phyloP scores from a whole-genome alignment of 176 grass and related monocot species.

The Microstegium vimineum region DNA sequence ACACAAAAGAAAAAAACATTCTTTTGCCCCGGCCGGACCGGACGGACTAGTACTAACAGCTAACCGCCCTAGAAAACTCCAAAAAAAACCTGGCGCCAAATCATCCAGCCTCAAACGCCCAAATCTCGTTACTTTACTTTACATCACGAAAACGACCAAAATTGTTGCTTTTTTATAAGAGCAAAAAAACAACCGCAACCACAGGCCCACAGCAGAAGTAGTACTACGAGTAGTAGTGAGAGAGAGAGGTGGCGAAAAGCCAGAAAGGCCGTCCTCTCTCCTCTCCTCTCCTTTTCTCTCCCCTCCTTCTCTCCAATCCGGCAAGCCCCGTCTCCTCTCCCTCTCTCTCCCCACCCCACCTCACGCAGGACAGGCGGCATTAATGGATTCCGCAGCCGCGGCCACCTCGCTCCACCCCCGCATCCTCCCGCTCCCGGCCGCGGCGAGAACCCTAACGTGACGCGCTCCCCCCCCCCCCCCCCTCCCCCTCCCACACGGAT shows the following conservation, averaged over 20 bases:
- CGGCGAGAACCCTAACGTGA: conserved; percentile 17
- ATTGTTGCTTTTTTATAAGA: neutral
- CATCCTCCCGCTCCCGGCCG: neutral
- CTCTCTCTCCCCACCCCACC: neutral
- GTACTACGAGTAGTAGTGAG: no score
- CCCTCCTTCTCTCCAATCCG: neutral
- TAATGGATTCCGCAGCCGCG: conserved; percentile 39
- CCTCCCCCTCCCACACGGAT: no score
- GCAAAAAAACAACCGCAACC: neutral
- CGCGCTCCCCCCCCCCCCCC: neutral
- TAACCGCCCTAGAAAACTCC: neutral
- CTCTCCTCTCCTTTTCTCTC: neutral
- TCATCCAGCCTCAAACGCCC: conserved; percentile 4
- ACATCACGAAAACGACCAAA: conserved; percentile 28
- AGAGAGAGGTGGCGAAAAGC: neutral
- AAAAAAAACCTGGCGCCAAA: neutral
- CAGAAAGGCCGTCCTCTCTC: neutral
- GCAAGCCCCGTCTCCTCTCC: neutral
- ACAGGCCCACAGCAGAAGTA: no score
- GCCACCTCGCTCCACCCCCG: conserved; percentile 6
- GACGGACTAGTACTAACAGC: neutral
- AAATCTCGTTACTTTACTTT: conserved; percentile 15
- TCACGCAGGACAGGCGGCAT: conserved; percentile 35
- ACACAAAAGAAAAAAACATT: no score
- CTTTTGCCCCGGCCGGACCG: no score